phyloP scores from a whole-genome alignment of 345 rosid genomes.

The Eucalyptus urophylla region DNA sequence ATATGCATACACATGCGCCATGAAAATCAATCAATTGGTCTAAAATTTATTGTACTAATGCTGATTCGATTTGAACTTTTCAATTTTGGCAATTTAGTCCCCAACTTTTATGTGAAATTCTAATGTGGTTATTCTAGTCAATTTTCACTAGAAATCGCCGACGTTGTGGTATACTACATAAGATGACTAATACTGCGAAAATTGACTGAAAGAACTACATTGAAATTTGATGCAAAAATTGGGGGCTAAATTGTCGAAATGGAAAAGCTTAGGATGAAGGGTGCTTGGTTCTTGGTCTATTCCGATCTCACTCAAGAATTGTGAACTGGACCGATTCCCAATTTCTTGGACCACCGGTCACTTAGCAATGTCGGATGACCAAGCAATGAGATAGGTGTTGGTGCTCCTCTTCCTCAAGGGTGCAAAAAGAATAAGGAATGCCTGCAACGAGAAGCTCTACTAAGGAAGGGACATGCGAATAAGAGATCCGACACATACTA shows the following conservation, averaged over 20 bases:
- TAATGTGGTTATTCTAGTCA: fast-evolving
- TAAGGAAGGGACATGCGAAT: no score
- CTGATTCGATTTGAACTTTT: not conserved
- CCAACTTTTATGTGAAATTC: not conserved
- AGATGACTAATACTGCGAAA: not conserved
- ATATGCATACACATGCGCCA: not conserved
- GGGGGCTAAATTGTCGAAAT: not conserved
- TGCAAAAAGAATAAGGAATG: no score
- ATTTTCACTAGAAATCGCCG: fast-evolving
- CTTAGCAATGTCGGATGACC: no score
- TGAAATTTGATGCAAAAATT: fast-evolving
- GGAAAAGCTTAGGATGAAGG: not conserved
- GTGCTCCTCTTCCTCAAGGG: no score
- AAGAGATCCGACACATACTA: no score
- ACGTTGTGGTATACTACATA: no score
- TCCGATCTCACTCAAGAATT: no score
- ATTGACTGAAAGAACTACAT: not conserved
- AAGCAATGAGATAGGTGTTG: no score
- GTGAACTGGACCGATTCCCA: no score
- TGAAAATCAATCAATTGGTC: not conserved
- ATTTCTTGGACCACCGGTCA: no score
- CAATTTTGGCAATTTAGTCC: not conserved
- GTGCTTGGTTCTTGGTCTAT: no score
- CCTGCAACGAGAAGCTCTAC: no score
- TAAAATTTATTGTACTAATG: not conserved